Conservation (phyloP, 768 basidiomycete species). For the Boletus huronensis region DNA sequence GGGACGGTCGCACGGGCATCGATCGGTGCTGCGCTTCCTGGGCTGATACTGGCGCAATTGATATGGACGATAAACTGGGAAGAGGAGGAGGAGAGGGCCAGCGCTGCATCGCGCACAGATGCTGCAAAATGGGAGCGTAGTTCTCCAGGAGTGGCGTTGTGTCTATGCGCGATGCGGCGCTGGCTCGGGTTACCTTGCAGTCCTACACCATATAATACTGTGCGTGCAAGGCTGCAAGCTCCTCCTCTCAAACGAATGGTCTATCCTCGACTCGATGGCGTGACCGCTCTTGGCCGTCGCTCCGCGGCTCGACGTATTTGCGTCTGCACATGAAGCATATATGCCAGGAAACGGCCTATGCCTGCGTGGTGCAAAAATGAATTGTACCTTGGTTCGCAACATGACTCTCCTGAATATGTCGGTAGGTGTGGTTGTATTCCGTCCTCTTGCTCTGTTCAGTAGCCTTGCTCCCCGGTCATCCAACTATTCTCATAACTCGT, state of each 20-base stretch:
- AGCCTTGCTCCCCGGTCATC: neutral
- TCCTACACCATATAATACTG: too few relatives aligned
- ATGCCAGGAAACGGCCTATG: too few relatives aligned
- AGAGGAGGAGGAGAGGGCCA: neutral
- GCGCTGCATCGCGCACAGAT: neutral
- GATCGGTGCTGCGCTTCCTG: neutral
- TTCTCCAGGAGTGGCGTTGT: slow-evolving; percentile 14
- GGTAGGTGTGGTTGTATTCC: neutral
- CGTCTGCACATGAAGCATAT: neutral
- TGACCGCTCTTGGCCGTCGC: neutral
- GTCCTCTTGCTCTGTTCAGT: neutral
- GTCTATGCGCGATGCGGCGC: neutral
- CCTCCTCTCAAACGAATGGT: neutral
- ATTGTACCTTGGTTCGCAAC: neutral
- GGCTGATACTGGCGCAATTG: neutral
- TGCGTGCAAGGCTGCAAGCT: neutral
- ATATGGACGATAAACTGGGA: neutral
- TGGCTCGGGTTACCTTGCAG: too few relatives aligned
- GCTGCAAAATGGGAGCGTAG: slow-evolving; percentile 14
- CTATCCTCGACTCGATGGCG: neutral
- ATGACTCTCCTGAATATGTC: neutral
- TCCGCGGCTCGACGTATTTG: neutral
- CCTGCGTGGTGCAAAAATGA: neutral
- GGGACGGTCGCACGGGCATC: neutral
- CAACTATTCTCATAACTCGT: neutral